A percentile compares a stretch with the other conserved stretches of the same genome.
Conservation (phyloP, 2,329 filamentous ascomycete species). For the Gyromitra esculenta region DNA sequence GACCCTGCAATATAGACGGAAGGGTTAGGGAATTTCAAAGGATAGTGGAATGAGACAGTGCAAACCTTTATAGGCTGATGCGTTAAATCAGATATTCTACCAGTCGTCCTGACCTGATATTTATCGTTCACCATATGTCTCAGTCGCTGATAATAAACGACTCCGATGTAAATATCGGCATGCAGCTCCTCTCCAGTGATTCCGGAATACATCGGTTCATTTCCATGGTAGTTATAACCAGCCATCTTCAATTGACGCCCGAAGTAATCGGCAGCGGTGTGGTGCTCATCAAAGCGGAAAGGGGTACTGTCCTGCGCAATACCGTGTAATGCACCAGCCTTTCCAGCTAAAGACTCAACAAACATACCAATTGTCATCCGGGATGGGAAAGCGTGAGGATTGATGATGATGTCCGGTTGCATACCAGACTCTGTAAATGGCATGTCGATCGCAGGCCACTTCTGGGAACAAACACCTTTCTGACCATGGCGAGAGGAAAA, state of each 20-base stretch:
- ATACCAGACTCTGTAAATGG: constrained; percentile 97
- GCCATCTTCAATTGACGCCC: constrained; percentile 94
- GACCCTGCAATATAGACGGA: constrained; percentile 64
- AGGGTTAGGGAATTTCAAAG: neutral
- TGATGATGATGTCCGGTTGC: constrained; percentile 97
- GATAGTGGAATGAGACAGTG: neutral
- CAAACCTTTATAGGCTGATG: constrained; percentile 87
- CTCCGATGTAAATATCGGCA: constrained; percentile 94
- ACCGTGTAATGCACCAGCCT: constrained; percentile 91
- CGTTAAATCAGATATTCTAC: constrained; percentile 87
- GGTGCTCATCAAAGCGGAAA: constrained; percentile 91
- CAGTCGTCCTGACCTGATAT: constrained; percentile 96
- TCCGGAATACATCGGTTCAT: constrained; percentile 98
- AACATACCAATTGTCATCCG: constrained; percentile 99
- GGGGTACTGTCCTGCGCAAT: constrained; percentile 96
- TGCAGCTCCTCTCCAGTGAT: constrained; percentile 94
- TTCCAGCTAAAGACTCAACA: constrained; percentile 94
- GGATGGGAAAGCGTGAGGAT: constrained; percentile 98
- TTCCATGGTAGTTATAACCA: constrained; percentile 97
- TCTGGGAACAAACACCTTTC: constrained; percentile 95
- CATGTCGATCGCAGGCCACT: constrained; percentile 94
- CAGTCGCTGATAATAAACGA: constrained; percentile 97
- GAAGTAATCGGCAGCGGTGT: constrained; percentile 93
- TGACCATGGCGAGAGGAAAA: constrained; percentile 98
- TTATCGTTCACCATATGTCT: constrained; percentile 99